These are phyloP conservation scores for Boletus rex-veris DNA, from an alignment of 768 basidiomycete genomes.

Conservation along the genomic window DNA sequence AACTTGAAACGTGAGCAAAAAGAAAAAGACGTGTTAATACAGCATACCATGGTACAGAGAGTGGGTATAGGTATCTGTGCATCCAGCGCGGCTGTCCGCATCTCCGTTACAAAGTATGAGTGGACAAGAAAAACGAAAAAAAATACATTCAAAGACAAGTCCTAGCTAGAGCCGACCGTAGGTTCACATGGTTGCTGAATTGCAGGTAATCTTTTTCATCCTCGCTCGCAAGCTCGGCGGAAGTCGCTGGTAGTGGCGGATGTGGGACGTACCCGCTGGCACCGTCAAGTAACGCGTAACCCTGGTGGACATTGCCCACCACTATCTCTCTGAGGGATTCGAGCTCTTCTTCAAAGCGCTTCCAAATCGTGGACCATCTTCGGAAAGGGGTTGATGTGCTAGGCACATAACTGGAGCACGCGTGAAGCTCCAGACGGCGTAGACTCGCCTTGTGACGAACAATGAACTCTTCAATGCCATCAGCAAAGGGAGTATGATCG, in stretches of 20 bases:
- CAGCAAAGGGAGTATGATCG: constrained; percentile 16
- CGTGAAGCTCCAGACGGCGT: constrained; percentile 22
- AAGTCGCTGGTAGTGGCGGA: constrained; percentile 1
- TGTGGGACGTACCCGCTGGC: constrained; percentile 24
- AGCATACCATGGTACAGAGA: too few relatives aligned
- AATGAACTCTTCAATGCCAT: constrained; percentile 31
- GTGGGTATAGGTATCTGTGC: too few relatives aligned
- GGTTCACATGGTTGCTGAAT: constrained; percentile 11
- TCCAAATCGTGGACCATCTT: constrained; percentile 29
- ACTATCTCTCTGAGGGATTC: constrained; percentile 22
- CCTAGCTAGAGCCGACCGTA: constrained; percentile 1
- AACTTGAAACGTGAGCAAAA: too few relatives aligned
- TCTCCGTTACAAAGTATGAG: neutral
- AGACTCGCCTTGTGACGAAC: constrained; percentile 28
- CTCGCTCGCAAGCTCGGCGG: constrained; percentile 2
- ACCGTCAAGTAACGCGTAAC: constrained; percentile 25
- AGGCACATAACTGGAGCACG: constrained; percentile 27
- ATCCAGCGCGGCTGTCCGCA: too few relatives aligned
- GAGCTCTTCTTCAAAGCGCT: constrained; percentile 21
- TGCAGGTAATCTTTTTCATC: constrained; percentile 10
- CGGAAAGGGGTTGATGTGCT: constrained; percentile 14
- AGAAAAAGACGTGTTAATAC: too few relatives aligned
- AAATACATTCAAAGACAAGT: neutral
- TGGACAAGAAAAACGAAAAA: neutral
- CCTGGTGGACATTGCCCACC: constrained; percentile 9